A percentile compares a stretch with the other conserved stretches of the same genome.
Evolutionary conservation across 169 alveolate species (phyloP).

Genomic region (Eimeria praecox): DNA sequence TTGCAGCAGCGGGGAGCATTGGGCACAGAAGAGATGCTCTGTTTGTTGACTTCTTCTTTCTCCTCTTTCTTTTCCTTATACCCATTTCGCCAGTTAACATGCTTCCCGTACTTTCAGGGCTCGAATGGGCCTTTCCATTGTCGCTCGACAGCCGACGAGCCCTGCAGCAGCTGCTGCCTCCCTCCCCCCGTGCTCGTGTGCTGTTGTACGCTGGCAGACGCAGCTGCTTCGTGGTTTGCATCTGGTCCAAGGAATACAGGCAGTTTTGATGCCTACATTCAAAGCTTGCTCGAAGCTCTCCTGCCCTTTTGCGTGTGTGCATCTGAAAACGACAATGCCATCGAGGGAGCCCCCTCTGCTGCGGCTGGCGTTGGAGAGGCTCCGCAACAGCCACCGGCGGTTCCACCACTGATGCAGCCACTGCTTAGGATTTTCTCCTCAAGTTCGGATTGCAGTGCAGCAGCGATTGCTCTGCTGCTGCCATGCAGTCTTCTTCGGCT

Average conservation of each 20-base stretch:
- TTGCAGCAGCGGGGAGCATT: neutral
- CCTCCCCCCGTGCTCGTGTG: slow-evolving; percentile 47
- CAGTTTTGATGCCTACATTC: slow-evolving; percentile 46
- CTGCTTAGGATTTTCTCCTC: neutral
- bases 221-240: slow-evolving; percentile 69
- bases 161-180: slow-evolving; percentile 56
- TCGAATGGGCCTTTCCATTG: neutral
- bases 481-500: slow-evolving; percentile 57
- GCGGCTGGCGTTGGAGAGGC: neutral
- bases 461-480: slow-evolving; percentile 22
- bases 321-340: neutral
- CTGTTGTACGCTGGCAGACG: slow-evolving; percentile 40
- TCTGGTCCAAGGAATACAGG: slow-evolving; percentile 14
- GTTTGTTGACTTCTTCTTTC: slow-evolving; percentile 5
- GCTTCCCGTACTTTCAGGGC: slow-evolving; percentile 47
- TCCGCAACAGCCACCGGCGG: slow-evolving; percentile 5
- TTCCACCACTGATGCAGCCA: slow-evolving; percentile 57
- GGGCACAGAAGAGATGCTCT: slow-evolving; percentile 1
- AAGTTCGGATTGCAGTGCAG: neutral
- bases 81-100: slow-evolving; percentile 43
- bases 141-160: slow-evolving; percentile 4
- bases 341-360: neutral
- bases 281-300: neutral
- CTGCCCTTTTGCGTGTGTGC: slow-evolving; percentile 55
- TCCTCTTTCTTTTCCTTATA: slow-evolving; percentile 39